phyloP scores from a whole-genome alignment of 179 eudicot genomes.

The Sideroxylon spinosum region DNA sequence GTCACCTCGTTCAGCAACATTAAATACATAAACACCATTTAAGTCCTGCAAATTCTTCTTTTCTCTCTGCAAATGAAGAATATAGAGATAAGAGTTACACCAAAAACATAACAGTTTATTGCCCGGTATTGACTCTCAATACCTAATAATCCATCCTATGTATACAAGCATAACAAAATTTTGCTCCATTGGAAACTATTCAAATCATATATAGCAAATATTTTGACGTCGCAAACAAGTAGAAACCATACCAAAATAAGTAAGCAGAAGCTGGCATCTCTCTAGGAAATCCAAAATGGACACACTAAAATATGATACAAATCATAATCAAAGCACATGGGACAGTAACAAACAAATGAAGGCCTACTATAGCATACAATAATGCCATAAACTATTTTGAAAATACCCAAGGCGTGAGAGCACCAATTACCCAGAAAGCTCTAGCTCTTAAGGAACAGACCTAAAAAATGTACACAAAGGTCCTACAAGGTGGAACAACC shows the following conservation, averaged over 20 bases:
- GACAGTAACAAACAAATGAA: not conserved
- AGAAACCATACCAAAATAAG: not conserved
- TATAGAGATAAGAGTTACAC: not conserved
- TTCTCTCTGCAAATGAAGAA: conserved; percentile 58
- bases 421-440: too few relatives aligned
- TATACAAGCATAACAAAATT: not conserved
- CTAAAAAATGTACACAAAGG: too few relatives aligned
- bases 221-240: not conserved
- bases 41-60: conserved; percentile 89
- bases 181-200: not conserved
- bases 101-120: not conserved
- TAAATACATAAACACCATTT: conserved; percentile 67
- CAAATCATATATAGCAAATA: not conserved
- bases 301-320: not conserved
- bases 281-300: not conserved
- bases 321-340: not conserved
- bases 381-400: not conserved
- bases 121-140: not conserved
- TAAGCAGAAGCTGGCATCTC: not conserved
- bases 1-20: conserved; percentile 74
- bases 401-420: too few relatives aligned
- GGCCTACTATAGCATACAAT: not conserved
- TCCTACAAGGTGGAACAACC: too few relatives aligned
- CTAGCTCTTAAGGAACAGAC: too few relatives aligned
- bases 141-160: not conserved